These are phyloP conservation scores for Nitzschia sp. DNA, from an alignment of 108 stramenopile genomes.

Conservation along the genomic window DNA sequence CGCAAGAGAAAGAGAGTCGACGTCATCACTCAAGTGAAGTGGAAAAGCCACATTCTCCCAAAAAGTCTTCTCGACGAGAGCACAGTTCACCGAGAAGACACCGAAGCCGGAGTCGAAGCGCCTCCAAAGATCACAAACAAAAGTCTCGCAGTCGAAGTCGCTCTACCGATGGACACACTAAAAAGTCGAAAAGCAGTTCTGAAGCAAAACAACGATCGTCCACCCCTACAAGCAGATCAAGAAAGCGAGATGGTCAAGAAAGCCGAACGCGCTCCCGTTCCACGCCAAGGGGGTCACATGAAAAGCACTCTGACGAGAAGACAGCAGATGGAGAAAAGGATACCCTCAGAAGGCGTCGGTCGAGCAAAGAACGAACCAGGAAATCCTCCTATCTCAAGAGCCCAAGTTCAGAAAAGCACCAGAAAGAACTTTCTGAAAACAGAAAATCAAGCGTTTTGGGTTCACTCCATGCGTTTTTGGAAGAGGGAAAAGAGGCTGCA, in stretches of 20 bases:
- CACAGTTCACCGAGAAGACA: neutral
- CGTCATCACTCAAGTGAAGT: no score
- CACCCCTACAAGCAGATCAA: neutral
- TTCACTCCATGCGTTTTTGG: slow-evolving; percentile 22
- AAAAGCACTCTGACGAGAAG: neutral
- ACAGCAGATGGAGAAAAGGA: slow-evolving; percentile 1
- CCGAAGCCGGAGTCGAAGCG: slow-evolving; percentile 4
- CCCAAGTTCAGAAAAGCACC: neutral
- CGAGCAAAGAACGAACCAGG: neutral
- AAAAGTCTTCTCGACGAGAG: no score
- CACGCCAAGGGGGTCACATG: slow-evolving; percentile 7
- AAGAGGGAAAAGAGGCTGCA: slow-evolving; percentile 8
- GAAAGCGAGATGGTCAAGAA: neutral
- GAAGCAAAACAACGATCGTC: neutral
- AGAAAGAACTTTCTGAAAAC: slow-evolving; percentile 9
- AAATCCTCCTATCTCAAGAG: slow-evolving; percentile 1
- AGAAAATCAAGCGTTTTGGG: slow-evolving; percentile 29
- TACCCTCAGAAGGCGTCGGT: slow-evolving; percentile 1
- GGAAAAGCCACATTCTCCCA: no score
- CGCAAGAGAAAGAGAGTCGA: no score
- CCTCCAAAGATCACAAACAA: slow-evolving; percentile 6
- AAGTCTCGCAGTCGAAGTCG: neutral
- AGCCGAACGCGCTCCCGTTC: neutral
- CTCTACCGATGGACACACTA: neutral
- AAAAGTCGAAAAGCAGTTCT: slow-evolving; percentile 1